Evolutionary conservation across 148 eudicot genomes (phyloP).

Genomic region (Limonium bicolor): DNA sequence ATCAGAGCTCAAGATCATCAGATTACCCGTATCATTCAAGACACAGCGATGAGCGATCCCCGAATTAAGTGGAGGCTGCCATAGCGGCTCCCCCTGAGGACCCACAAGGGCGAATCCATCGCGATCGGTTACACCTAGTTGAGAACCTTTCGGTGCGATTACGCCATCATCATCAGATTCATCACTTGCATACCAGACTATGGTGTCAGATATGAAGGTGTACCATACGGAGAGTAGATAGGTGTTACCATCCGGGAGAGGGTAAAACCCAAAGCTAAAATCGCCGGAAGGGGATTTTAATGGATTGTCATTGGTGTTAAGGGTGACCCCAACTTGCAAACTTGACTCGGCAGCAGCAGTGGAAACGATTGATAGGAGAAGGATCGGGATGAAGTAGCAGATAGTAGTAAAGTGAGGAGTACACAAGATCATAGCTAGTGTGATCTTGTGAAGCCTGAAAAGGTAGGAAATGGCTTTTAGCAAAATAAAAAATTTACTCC

Average conservation of each 20-base stretch:
- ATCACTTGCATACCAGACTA: background rate
- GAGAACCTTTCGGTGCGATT: background rate
- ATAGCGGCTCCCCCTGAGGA: background rate
- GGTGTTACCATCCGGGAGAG: background rate
- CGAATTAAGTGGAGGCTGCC: background rate
- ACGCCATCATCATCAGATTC: background rate
- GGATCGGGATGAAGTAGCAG: too few relatives aligned
- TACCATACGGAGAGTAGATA: background rate
- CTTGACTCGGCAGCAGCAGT: too few relatives aligned
- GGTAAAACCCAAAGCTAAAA: background rate
- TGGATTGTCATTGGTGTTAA: too few relatives aligned
- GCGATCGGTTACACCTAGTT: background rate
- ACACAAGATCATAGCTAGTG: too few relatives aligned
- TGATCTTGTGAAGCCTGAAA: too few relatives aligned
- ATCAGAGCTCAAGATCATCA: background rate
- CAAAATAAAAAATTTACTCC: too few relatives aligned
- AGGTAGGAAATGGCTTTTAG: too few relatives aligned
- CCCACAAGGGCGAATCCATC: background rate
- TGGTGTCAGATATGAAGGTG: background rate
- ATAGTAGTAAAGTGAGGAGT: too few relatives aligned
- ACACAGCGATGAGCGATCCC: background rate
- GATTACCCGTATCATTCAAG: background rate
- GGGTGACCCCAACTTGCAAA: too few relatives aligned
- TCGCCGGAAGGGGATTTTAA: background rate
- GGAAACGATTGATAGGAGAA: too few relatives aligned